phyloP scores from a whole-genome alignment of 495 filamentous ascomycete species.

The Jackrogersella multiformis region DNA sequence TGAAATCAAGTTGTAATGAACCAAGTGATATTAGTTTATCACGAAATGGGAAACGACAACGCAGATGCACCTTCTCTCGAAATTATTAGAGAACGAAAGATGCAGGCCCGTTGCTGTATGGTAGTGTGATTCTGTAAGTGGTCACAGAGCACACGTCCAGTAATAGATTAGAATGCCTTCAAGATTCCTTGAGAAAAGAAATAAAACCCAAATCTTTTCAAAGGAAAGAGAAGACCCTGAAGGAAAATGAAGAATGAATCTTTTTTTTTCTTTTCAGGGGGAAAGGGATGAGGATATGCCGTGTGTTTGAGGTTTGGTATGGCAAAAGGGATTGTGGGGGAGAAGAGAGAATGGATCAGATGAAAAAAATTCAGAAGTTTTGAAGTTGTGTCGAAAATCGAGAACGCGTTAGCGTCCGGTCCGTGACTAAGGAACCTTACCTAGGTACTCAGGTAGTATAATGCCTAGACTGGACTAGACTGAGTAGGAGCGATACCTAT shows the following conservation, averaged over 20 bases:
- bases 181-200: constrained; percentile 53
- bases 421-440: constrained; percentile 38
- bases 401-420: constrained; percentile 43
- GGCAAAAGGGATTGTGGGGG: constrained; percentile 51
- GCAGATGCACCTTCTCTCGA: constrained; percentile 30
- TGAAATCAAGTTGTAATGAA: constrained; percentile 12
- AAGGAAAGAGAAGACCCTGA: constrained; percentile 45
- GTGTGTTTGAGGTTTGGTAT: constrained; percentile 47
- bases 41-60: constrained; percentile 20
- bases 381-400: constrained; percentile 45
- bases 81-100: constrained; percentile 27
- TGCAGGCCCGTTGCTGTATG: constrained; percentile 19
- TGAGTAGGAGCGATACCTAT: constrained; percentile 18
- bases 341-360: constrained; percentile 44
- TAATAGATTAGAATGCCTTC: constrained; percentile 31
- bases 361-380: constrained; percentile 49
- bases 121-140: constrained; percentile 12
- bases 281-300: constrained; percentile 32
- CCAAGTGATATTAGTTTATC: constrained; percentile 23
- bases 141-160: constrained; percentile 33
- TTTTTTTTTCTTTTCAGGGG: constrained; percentile 43
- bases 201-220: constrained; percentile 48
- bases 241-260: constrained; percentile 43
- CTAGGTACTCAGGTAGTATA: no score
- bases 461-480: constrained; percentile 9